A percentile compares a stretch with the other conserved stretches of the same genome.
Conservation (phyloP, 805 yeast species). For the Ogataea angusta region DNA sequence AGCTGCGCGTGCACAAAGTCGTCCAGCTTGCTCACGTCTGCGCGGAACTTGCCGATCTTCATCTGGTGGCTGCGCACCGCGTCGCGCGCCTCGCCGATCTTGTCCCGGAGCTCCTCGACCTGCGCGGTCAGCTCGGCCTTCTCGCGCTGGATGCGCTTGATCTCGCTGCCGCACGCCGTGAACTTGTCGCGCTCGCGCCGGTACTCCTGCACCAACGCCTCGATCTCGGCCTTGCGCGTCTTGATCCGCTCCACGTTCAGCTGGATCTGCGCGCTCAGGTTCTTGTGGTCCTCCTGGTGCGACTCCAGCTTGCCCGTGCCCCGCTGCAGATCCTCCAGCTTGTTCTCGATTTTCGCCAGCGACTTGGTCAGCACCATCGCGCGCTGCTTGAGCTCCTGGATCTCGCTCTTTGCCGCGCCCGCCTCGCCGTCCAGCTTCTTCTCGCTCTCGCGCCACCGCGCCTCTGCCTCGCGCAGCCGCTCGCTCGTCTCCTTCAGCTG, state of each 20-base stretch:
- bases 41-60: slow-evolving; percentile 21
- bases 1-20: slow-evolving; percentile 27
- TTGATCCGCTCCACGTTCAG: slow-evolving; percentile 21
- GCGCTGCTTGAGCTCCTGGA: slow-evolving; percentile 14
- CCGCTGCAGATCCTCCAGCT: slow-evolving; percentile 44
- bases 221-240: slow-evolving; percentile 20
- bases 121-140: slow-evolving; percentile 9
- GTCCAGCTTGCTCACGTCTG: slow-evolving; percentile 24
- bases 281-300: slow-evolving; percentile 34
- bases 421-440: slow-evolving; percentile 6
- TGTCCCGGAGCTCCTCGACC: slow-evolving; percentile 25
- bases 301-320: slow-evolving; percentile 37
- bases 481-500: slow-evolving; percentile 15
- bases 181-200: slow-evolving; percentile 14
- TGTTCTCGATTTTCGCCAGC: slow-evolving; percentile 35
- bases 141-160: slow-evolving; percentile 7
- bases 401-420: slow-evolving; percentile 8
- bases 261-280: slow-evolving; percentile 29
- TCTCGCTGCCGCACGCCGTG: slow-evolving; percentile 10
- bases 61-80: slow-evolving; percentile 12
- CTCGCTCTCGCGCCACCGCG: slow-evolving; percentile 10
- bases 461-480: slow-evolving; percentile 7
- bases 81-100: slow-evolving; percentile 20
- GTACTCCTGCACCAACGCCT: slow-evolving; percentile 8
- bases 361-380: slow-evolving; percentile 21